A percentile compares a stretch with the other conserved stretches of the same genome.
Evolutionary conservation across 2,329 filamentous ascomycete species (phyloP).

Genomic region (Trichoderma harzianum): DNA sequence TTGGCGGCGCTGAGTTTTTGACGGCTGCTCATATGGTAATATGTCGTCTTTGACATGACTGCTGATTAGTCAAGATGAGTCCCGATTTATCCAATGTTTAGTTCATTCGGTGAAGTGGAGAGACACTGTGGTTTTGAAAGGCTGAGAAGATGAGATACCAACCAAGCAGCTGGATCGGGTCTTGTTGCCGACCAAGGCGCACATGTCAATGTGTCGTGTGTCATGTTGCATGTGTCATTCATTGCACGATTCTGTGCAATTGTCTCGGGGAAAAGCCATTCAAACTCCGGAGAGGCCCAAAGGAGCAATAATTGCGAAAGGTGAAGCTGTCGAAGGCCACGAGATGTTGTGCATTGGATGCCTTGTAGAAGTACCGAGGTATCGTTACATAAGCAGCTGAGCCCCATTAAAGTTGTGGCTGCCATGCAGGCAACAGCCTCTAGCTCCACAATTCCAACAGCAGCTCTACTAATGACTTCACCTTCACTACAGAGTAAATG

Average conservation of each 20-base stretch:
- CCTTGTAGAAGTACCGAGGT: not conserved
- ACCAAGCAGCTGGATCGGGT: not conserved
- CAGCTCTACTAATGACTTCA: not conserved
- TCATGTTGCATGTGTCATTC: not conserved
- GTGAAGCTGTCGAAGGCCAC: not conserved
- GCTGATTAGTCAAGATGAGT: not conserved
- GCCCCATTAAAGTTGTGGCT: not conserved
- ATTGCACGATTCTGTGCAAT: not conserved
- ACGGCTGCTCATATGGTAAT: not conserved
- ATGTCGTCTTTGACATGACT: not conserved
- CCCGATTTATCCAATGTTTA: not conserved
- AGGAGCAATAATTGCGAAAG: not conserved
- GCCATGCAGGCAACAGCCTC: slow-evolving; percentile 6
- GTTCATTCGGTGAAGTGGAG: not conserved
- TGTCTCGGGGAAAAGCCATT: not conserved
- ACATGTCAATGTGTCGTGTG: not conserved
- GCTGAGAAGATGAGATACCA: not conserved
- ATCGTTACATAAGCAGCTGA: not conserved
- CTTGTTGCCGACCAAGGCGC: not conserved
- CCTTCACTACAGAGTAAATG: not conserved
- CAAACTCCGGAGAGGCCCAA: not conserved
- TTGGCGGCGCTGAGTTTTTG: not conserved
- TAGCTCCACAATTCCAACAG: not conserved
- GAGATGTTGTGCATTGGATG: not conserved
- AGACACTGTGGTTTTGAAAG: not conserved